These are phyloP conservation scores for Tulasnella sp. DNA, from an alignment of 768 basidiomycete species.

Conservation along the genomic window DNA sequence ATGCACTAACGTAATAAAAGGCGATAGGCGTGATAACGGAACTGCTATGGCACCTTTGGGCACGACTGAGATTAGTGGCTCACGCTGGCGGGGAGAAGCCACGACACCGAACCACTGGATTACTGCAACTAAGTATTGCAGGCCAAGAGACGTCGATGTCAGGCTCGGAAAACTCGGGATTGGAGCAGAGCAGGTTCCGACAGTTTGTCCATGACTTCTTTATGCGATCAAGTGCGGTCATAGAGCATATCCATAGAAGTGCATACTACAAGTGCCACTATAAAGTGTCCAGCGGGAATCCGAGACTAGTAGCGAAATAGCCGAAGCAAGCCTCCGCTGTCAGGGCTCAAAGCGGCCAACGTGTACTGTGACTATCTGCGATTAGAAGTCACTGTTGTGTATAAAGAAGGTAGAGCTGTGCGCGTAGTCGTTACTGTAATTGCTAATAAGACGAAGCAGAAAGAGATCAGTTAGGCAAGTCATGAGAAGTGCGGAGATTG, in stretches of 20 bases:
- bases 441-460: background rate
- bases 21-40: no score
- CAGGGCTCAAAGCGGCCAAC: background rate
- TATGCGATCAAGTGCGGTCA: background rate
- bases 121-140: no score
- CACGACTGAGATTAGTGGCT: no score
- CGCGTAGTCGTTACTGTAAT: background rate
- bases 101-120: no score
- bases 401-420: background rate
- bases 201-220: no score
- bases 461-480: background rate
- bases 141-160: no score
- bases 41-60: no score
- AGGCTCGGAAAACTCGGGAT: no score
- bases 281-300: slow-evolving; percentile 6
- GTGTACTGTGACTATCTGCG: background rate
- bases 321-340: background rate
- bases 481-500: background rate
- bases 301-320: background rate
- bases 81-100: no score
- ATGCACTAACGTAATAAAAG: no score
- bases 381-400: background rate
- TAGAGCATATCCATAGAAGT: background rate
- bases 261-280: background rate
- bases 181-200: no score